Base-by-base conservation (phyloP, 176 grass and related monocot genomes). In the Ensete ventricosum region DNA sequence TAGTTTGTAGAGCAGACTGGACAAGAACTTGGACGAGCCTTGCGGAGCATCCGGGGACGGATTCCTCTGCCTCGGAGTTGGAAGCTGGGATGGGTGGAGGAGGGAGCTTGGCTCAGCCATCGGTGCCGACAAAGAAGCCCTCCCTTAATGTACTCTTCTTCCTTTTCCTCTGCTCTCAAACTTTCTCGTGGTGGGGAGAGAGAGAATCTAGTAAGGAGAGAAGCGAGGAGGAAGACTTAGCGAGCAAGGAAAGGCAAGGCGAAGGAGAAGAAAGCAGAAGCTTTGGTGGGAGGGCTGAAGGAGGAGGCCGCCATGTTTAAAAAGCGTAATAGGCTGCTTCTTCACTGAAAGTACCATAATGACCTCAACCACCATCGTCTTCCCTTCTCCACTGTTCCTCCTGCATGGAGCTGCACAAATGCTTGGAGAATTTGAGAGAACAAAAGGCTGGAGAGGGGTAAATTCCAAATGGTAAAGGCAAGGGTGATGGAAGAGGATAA, bases 51-150 rank as follows among this genome's bases (percentile, higher is more conserved):
- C 54, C 10, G 70, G 51, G 10, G 71, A 2, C 21, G 71, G 71
- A 23, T 48, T 55, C 10, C 16, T 55, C 54, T 55, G 12, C 10
- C 1, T 55, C 16, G 54, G 10, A 55, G 8, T 68, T 84, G 27
- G 78, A 76, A 81, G 83, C 83, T 87, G 53, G 48, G 9, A 6
- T 1, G 62, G 57, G 72, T 79, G 78, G 69, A 96, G 77, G 64
- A 87, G 81, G 26, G 92, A 87, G 2, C 77, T 76, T 23, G 77
- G 77, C 84, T 83, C 78, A 73, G 89, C 89, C 91, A 89, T 87
- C 74, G 69, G 63, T 80, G 52, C 5, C 1, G 22, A 71, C 70
- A 54, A 52, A 64, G 71, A 77, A 43, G 34, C 34, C 34, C 34
- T 43, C 34, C 34, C 4, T 43, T 43, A 43, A 43, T 43, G 34